These are phyloP conservation scores for Ogataea glucozyma DNA, from an alignment of 805 yeast genomes.

Conservation along the genomic window DNA sequence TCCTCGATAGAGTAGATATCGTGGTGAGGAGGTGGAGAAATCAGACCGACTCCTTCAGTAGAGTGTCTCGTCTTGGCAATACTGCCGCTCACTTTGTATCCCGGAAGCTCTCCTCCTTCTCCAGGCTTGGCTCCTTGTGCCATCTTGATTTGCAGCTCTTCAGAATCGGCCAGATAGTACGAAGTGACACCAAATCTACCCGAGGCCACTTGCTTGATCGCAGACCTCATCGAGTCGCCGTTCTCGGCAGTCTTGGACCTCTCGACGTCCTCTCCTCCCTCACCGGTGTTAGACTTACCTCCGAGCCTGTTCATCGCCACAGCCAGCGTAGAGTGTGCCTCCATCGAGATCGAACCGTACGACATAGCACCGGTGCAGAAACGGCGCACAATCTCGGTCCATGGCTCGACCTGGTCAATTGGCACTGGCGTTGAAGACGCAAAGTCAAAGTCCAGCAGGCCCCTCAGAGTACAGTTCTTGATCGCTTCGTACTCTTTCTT, in stretches of 20 bases:
- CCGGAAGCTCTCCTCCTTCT: conserved; percentile 99
- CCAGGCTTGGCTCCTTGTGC: conserved; percentile 99
- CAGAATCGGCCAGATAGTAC: conserved; percentile 91
- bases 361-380: conserved; percentile 99
- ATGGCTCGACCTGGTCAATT: conserved; percentile 96
- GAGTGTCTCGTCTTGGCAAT: conserved; percentile 97
- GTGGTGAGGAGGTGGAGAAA: conserved; percentile 98
- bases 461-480: conserved; percentile 90
- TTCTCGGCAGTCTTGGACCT: conserved; percentile 75
- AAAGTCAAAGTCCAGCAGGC: conserved; percentile 87
- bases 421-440: conserved; percentile 75
- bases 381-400: conserved; percentile 98
- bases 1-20: conserved; percentile 98
- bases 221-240: conserved; percentile 99
- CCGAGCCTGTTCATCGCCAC: conserved; percentile 98
- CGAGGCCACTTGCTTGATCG: conserved; percentile 96
- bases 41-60: conserved; percentile 94
- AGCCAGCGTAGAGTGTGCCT: conserved; percentile 95
- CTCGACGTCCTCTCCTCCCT: conserved; percentile 98
- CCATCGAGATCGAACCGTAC: conserved; percentile 98
- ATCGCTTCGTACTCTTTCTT: conserved; percentile 91
- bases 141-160: conserved; percentile 96
- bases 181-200: conserved; percentile 99
- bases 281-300: conserved; percentile 98
- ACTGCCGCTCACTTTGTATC: conserved; percentile 81